Evolutionary conservation across 2,329 filamentous ascomycete genomes (phyloP), one percentile per base, ranked within the genome.

Genomic region (Ceratocystis smalleyi): DNA sequence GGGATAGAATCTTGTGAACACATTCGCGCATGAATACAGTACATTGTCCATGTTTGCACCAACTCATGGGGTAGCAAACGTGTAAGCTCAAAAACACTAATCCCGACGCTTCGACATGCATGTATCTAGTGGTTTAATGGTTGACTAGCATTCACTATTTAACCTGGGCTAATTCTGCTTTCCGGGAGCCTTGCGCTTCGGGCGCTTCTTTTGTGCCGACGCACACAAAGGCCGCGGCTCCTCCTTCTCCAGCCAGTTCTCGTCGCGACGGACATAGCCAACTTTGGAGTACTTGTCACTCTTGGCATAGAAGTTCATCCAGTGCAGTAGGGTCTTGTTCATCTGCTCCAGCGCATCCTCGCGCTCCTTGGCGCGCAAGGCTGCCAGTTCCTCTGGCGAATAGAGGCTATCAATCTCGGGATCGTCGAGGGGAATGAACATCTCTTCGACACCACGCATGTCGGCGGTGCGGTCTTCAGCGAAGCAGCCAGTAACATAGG

Each of bases 401-500:
- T 78, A 85, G 70, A 81, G 74, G 43, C 71, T 70, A 73, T 91
- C 87, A 30, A 87, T 80, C 64, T 78, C 77, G 0, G 80, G 77
- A 70, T 86, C 79, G 72, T 86, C 83, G 43, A 83, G 69, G 1
- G 84, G 84, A 7, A 92, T 72, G 75, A 84, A 97, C 82, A 95
- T 94, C 68, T 85, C 81, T 76, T 97, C 94, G 3, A 89, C 86
- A 57, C 94, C 94, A 67, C 88, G 83, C 73, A 96, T 77, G 76
- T 99, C 94, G 2, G 88, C 81, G 1, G 86, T 94, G 40, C 85
- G 78, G 77, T 99, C 94, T 68, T 90, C 86, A 47, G 83, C 77
- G 76, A 99, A 99, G 74, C 94, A 99, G 19, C 89, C 90, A 1
- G 94, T 97, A 8, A 99, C 85, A 74, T 91, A 99, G 22, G 86